phyloP scores from a whole-genome alignment of 208 protist species.

The Leishmania aethiopica region DNA sequence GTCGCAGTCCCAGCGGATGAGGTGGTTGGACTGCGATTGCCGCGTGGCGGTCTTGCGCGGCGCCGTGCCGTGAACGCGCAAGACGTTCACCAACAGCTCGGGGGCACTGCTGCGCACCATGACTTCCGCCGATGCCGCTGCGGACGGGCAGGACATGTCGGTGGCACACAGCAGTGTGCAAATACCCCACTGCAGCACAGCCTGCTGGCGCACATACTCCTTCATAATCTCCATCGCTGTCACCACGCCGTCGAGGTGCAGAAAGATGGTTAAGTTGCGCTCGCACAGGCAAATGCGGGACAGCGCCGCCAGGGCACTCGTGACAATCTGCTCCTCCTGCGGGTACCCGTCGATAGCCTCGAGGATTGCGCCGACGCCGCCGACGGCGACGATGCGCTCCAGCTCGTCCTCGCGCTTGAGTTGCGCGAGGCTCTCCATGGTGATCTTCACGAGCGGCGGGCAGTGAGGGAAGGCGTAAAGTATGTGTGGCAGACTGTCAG shows the following conservation, averaged over 20 bases:
- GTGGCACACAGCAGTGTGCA: conserved; percentile 64
- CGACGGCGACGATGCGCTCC: conserved; percentile 42
- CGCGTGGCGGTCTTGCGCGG: conserved; percentile 18
- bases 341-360: conserved; percentile 83
- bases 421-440: conserved; percentile 51
- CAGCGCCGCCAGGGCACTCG: conserved; percentile 61
- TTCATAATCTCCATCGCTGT: conserved; percentile 86
- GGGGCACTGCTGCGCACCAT: conserved; percentile 53
- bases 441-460: conserved; percentile 48
- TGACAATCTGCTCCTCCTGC: conserved; percentile 68
- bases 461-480: conserved; percentile 75
- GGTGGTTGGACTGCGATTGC: conserved; percentile 27
- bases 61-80: conserved; percentile 49
- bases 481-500: conserved; percentile 71
- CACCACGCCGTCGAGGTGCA: conserved; percentile 66
- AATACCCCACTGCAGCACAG: conserved; percentile 75
- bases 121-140: conserved; percentile 35
- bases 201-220: conserved; percentile 65
- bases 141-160: conserved; percentile 28
- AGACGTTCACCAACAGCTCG: conserved; percentile 53
- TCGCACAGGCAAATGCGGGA: conserved; percentile 66
- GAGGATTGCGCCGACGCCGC: conserved; percentile 73
- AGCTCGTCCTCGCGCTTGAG: conserved; percentile 35
- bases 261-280: conserved; percentile 59
- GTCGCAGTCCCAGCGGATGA: conserved; percentile 49